phyloP scores from a whole-genome alignment of 305 asterid species.

The Solanum hybrid region DNA sequence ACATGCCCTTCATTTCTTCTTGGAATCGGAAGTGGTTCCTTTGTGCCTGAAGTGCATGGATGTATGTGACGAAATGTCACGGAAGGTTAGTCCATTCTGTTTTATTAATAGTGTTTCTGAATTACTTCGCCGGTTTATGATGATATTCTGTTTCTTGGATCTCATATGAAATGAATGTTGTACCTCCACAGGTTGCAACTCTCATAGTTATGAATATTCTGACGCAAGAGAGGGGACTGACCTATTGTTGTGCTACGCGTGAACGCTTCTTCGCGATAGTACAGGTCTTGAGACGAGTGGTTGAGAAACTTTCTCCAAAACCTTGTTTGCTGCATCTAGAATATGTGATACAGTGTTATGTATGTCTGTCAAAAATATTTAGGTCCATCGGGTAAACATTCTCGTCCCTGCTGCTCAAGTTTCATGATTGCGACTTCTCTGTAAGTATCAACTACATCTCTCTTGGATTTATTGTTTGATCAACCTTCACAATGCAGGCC shows the following conservation, averaged over 20 bases:
- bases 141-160: not conserved
- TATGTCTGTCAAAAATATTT: slow-evolving; percentile 13
- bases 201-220: slow-evolving; percentile 21
- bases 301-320: slow-evolving; percentile 9
- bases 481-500: not conserved
- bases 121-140: not conserved
- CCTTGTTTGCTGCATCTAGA: slow-evolving; percentile 18
- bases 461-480: not conserved
- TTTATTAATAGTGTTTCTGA: not conserved
- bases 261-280: slow-evolving; percentile 17
- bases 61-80: slow-evolving; percentile 10
- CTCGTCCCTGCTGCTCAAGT: not conserved
- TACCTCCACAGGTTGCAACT: slow-evolving; percentile 22
- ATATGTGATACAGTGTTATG: slow-evolving; percentile 22
- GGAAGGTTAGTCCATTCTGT: slow-evolving; percentile 12
- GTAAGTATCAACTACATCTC: not conserved
- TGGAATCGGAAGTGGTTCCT: slow-evolving; percentile 26
- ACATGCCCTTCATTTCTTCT: slow-evolving; percentile 13
- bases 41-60: slow-evolving; percentile 26
- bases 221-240: slow-evolving; percentile 22
- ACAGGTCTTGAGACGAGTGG: slow-evolving; percentile 14
- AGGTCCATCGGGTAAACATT: slow-evolving; percentile 15
- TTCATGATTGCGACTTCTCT: not conserved
- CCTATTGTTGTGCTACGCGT: slow-evolving; percentile 10
- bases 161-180: not conserved